phyloP scores from a whole-genome alignment of 345 rosid genomes.

The Ceriops decandra region DNA sequence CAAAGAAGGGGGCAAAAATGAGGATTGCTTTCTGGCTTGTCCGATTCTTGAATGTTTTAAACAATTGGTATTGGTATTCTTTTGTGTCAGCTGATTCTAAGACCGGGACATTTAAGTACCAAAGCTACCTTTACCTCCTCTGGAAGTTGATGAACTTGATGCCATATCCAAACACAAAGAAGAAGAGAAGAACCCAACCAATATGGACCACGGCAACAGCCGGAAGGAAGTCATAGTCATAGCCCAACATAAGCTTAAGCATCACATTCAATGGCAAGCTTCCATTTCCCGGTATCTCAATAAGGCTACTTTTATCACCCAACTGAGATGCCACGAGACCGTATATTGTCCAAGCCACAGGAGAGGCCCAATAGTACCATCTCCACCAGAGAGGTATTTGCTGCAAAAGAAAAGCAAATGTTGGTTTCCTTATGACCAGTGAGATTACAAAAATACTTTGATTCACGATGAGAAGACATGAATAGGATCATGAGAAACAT shows the following conservation, averaged over 20 bases:
- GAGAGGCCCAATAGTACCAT: conserved; percentile 82
- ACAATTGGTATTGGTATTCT: too few species aligned
- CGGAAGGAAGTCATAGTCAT: conserved; percentile 55
- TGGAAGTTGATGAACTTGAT: conserved; percentile 63
- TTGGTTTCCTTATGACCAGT: background rate
- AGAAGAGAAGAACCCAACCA: conserved; percentile 45
- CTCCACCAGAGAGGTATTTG: conserved; percentile 91
- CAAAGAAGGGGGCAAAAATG: too few species aligned
- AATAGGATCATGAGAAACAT: too few species aligned
- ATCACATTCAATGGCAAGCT: conserved; percentile 31
- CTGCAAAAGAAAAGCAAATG: conserved; percentile 27
- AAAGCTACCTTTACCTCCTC: conserved; percentile 33
- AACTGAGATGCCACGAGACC: conserved; percentile 72
- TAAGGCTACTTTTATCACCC: conserved; percentile 39
- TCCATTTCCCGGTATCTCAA: conserved; percentile 43
- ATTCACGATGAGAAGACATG: background rate
- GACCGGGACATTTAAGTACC: background rate
- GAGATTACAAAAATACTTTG: background rate
- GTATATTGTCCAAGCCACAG: conserved; percentile 76
- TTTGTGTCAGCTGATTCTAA: too few species aligned
- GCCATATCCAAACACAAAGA: conserved; percentile 46
- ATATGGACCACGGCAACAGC: conserved; percentile 54
- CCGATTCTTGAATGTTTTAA: too few species aligned
- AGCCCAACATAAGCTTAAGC: conserved; percentile 47
- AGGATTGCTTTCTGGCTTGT: too few species aligned